Conservation (phyloP, 2,329 filamentous ascomycete genomes). For the Cordyceps javanica region DNA sequence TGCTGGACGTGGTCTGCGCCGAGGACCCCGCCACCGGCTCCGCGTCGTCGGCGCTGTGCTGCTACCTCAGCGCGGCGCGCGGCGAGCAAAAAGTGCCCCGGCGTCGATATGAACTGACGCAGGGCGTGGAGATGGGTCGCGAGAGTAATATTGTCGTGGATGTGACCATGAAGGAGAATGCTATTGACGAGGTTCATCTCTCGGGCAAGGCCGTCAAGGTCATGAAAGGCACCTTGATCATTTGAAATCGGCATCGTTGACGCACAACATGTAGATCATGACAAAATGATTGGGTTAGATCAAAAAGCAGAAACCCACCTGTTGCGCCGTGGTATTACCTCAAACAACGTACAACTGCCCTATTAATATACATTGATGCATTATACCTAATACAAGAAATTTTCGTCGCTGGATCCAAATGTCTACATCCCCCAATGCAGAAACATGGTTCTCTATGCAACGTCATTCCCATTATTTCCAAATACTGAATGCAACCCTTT, state of each 20-base stretch:
- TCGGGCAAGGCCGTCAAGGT: conserved; percentile 29
- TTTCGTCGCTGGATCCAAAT: conserved; percentile 4
- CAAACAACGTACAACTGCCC: conserved; percentile 22
- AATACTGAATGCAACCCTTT: conserved; percentile 2
- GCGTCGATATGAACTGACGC: conserved; percentile 47
- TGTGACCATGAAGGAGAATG: conserved; percentile 27
- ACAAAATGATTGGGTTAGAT: neutral
- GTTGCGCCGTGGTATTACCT: conserved; percentile 20
- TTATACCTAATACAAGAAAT: conserved; percentile 23
- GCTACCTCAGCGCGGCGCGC: conserved; percentile 44
- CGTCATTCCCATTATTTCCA: conserved; percentile 6
- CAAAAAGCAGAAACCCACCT: conserved; percentile 8
- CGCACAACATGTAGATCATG: neutral
- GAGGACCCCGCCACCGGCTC: conserved; percentile 60
- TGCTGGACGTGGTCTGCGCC: conserved; percentile 46
- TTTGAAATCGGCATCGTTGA: conserved; percentile 15
- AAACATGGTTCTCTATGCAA: conserved; percentile 3
- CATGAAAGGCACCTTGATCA: conserved; percentile 27
- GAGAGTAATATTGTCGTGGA: conserved; percentile 46
- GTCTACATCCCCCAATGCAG: conserved; percentile 12
- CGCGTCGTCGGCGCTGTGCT: conserved; percentile 51
- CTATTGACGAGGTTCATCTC: conserved; percentile 26
- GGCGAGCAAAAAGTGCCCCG: conserved; percentile 25
- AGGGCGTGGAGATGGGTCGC: conserved; percentile 64
- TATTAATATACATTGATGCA: conserved; percentile 35